Evolutionary conservation across 2,329 filamentous ascomycete genomes (phyloP), one percentile per base, ranked within the genome.

Genomic region (Penicillium sp.): DNA sequence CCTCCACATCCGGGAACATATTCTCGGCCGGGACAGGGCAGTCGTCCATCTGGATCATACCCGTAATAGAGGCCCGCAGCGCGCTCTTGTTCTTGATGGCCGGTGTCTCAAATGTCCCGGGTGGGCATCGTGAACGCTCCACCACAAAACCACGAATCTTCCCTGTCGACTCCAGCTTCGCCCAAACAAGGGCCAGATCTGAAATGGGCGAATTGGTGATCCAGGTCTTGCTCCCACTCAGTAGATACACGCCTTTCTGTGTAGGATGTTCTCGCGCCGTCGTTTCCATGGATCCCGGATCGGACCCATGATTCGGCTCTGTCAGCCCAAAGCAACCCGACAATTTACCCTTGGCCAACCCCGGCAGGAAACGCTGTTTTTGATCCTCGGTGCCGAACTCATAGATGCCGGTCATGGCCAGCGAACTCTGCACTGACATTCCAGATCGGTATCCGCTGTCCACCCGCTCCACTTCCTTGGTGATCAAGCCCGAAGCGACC

Each of bases 1-100:
- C 92, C 61, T 95, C 85, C 4, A 95, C 77, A 1, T 85, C 77
- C 1, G 89, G 89, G 56, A 98, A 88, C 88, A 98, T 94, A 69
- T 95, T 95, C 53, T 79, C 85, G 50, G 82, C 80, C 0, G 88
- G 82, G 0, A 98, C 87, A 0, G 92, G 90, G 50, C 85, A 89
- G 47, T 84, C 80, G 48, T 95, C 90, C 59, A 98, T 76, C 53
- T 95, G 88, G 50, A 98, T 95, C 92, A 96, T 96, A 40, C 92
- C 92, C 0, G 92, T 98, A 47, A 95, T 84, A 9, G 86, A 94
- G 9, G 92, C 92, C 41, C 92, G 77, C 20, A 98, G 77, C 1
- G 89, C 92, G 45, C 85, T 95, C 76, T 98, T 98, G 70, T 96
- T 79, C 72, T 93, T 93, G 63, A 98, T 83, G 9, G 84, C 71